These are phyloP conservation scores for Acanthamoeba triangularis DNA, from an alignment of 208 protist genomes.

Conservation along the genomic window DNA sequence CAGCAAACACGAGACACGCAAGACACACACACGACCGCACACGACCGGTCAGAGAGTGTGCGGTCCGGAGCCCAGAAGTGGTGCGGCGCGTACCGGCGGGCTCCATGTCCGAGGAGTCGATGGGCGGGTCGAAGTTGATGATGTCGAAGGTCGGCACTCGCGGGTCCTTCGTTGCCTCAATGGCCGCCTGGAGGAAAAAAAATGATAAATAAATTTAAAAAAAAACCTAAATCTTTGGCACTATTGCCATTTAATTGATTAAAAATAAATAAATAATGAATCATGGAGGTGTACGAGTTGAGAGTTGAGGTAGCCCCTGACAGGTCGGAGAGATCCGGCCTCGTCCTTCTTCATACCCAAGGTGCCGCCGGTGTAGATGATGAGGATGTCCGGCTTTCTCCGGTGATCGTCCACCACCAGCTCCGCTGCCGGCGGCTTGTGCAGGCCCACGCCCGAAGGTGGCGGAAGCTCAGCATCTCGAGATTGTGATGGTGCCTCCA, in stretches of 20 bases:
- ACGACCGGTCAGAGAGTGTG: neutral
- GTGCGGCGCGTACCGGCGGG: neutral
- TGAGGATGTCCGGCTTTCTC: constrained; percentile 19
- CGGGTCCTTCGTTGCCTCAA: constrained; percentile 4
- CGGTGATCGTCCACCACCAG: neutral
- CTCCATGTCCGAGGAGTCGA: constrained; percentile 66
- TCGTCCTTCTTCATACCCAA: constrained; percentile 37
- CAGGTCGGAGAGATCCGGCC: neutral
- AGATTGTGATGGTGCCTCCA: neutral
- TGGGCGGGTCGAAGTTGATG: constrained; percentile 36
- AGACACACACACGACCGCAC: neutral
- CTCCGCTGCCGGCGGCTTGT: neutral
- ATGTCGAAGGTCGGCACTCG: constrained; percentile 43
- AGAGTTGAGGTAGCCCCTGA: constrained; percentile 9
- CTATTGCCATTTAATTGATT: neutral
- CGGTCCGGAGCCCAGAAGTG: neutral
- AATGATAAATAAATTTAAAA: neutral
- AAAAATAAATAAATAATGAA: neutral
- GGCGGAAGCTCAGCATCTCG: neutral
- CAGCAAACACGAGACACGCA: neutral
- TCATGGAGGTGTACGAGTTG: neutral
- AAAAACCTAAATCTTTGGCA: neutral
- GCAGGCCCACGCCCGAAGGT: neutral
- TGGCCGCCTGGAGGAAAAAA: neutral
- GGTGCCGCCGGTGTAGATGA: constrained; percentile 59